A percentile compares a stretch with the other conserved stretches of the same genome.
Evolutionary conservation across 345 rosid species (phyloP).

Genomic region (Eutrema heterophyllum): DNA sequence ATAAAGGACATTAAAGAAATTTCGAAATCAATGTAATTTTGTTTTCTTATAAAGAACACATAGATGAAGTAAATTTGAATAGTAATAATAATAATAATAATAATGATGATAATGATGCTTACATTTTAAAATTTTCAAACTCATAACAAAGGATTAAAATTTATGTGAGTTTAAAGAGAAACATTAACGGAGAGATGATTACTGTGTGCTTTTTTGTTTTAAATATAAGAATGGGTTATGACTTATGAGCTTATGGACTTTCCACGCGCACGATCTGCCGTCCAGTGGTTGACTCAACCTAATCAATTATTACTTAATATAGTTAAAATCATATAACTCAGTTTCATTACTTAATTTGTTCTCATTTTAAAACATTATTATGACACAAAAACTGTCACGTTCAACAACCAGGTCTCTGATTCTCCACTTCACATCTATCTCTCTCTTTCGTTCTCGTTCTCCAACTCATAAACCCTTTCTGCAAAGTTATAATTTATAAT

Average conservation of each 20-base stretch:
- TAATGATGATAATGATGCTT: background rate
- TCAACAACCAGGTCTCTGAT: constrained; percentile 33
- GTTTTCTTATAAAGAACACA: too few relatives aligned
- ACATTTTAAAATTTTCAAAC: background rate
- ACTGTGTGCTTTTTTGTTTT: background rate
- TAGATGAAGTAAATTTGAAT: background rate
- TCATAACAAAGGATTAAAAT: background rate
- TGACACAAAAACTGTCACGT: constrained; percentile 29
- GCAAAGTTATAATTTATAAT: background rate
- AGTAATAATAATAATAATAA: background rate
- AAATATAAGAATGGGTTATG: background rate
- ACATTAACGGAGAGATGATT: too few relatives aligned
- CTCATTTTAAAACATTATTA: background rate
- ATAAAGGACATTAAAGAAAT: too few relatives aligned
- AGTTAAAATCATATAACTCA: constrained; percentile 2
- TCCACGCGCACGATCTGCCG: constrained; percentile 33
- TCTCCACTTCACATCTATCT: constrained; percentile 26
- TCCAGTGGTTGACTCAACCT: constrained; percentile 24
- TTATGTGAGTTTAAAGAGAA: background rate
- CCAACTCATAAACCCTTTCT: background rate
- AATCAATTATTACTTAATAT: constrained; percentile 21
- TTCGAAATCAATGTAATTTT: too few relatives aligned
- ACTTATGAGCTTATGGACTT: constrained; percentile 1
- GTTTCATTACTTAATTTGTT: background rate
- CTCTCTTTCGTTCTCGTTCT: background rate